These are phyloP conservation scores for Colletotrichum abscissum DNA, from an alignment of 2,329 filamentous ascomycete species.

Conservation along the genomic window DNA sequence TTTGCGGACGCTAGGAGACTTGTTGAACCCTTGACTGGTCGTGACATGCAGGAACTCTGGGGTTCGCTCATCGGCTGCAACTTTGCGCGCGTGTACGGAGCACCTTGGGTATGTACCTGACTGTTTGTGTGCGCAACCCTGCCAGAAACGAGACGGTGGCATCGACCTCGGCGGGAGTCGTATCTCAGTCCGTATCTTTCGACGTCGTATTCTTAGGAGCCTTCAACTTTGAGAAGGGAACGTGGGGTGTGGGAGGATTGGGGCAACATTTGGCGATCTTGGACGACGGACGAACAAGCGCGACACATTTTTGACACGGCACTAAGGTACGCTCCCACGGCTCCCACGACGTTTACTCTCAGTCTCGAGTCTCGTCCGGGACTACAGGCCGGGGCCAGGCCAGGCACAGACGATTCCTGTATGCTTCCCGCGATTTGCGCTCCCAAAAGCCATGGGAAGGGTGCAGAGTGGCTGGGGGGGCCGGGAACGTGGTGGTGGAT, in stretches of 20 bases:
- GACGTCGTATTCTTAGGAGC: neutral
- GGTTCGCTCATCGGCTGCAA: slow-evolving; percentile 5
- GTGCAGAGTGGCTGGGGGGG: neutral
- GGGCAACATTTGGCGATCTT: neutral
- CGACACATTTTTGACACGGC: slow-evolving; percentile 20
- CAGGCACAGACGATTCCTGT: neutral
- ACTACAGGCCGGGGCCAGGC: neutral
- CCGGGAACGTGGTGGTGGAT: neutral
- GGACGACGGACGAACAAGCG: slow-evolving; percentile 1
- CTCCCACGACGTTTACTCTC: slow-evolving; percentile 1
- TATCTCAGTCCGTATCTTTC: neutral
- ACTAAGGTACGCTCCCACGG: slow-evolving; percentile 17
- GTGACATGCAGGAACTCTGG: slow-evolving; percentile 20
- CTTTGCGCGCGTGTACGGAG: neutral
- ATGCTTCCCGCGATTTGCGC: neutral
- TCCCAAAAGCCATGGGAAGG: neutral
- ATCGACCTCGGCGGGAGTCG: neutral
- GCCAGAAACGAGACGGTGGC: slow-evolving; percentile 5
- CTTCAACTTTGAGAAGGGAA: neutral
- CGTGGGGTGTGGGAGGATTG: neutral
- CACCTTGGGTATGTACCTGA: neutral
- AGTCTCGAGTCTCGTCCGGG: neutral
- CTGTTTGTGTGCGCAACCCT: neutral
- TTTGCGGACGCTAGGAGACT: slow-evolving; percentile 17
- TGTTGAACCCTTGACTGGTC: slow-evolving; percentile 17